These are phyloP conservation scores for Arxiozyma telluris DNA, from an alignment of 1,139 yeast species.

Conservation along the genomic window DNA sequence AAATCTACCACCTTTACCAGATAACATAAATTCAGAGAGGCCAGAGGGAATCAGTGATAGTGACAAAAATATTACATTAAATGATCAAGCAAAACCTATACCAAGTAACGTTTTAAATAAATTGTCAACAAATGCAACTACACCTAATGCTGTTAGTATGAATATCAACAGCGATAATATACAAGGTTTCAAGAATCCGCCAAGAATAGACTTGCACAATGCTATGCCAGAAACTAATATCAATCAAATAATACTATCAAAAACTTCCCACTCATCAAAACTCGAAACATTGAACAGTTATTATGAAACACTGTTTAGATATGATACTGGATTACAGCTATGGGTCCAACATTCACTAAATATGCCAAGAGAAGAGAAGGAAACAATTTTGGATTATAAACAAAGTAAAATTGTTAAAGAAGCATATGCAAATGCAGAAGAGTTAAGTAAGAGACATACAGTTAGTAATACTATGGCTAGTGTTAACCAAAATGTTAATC, in stretches of 20 bases:
- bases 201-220: conserved; percentile 3
- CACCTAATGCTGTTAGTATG: background rate
- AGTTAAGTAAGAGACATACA: conserved; percentile 26
- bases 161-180: background rate
- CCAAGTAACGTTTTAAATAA: background rate
- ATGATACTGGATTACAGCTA: conserved; percentile 25
- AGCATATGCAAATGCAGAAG: conserved; percentile 32
- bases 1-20: conserved; percentile 29
- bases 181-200: conserved; percentile 4
- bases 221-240: conserved; percentile 21
- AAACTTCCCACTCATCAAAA: conserved; percentile 19
- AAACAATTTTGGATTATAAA: conserved; percentile 27
- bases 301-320: conserved; percentile 15
- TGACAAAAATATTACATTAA: background rate
- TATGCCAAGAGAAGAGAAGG: conserved; percentile 19
- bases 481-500: conserved; percentile 31
- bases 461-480: conserved; percentile 30
- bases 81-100: background rate
- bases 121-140: background rate
- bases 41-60: background rate
- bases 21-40: conserved; percentile 7
- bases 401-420: conserved; percentile 29
- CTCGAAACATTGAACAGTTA: conserved; percentile 18
- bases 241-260: conserved; percentile 17
- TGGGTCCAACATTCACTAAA: conserved; percentile 29